A percentile compares a stretch with the other conserved stretches of the same genome.
Evolutionary conservation across 1,284 basidiomycete species (phyloP).

Genomic region (Leccinum angustisporum): DNA sequence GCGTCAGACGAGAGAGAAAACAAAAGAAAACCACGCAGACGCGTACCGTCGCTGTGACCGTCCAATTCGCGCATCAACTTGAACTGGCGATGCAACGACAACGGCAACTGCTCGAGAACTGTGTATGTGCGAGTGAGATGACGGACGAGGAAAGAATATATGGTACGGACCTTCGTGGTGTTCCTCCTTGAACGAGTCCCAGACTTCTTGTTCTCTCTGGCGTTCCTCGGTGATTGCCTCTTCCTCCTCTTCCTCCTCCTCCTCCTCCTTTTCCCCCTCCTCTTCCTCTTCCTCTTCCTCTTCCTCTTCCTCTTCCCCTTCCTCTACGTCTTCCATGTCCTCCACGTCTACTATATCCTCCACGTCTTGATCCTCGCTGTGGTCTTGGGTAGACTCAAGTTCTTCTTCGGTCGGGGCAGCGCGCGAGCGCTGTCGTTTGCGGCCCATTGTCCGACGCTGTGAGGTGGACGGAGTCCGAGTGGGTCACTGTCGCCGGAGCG

Average conservation of each 20-base stretch:
- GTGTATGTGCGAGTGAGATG: too few species aligned
- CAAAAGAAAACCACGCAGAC: background rate
- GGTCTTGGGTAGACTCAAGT: conserved; percentile 13
- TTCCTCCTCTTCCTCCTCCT: background rate
- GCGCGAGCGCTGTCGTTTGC: conserved; percentile 51
- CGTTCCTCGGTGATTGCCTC: conserved; percentile 21
- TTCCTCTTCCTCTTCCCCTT: background rate
- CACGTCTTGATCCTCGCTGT: background rate
- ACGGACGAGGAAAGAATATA: background rate
- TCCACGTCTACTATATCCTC: background rate
- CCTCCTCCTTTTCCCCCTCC: too few species aligned
- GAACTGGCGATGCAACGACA: conserved; percentile 81
- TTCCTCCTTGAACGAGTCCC: conserved; percentile 78
- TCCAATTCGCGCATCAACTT: conserved; percentile 82
- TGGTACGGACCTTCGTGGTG: conserved; percentile 65
- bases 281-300: background rate
- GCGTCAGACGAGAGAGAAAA: conserved; percentile 7
- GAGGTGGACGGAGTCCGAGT: background rate
- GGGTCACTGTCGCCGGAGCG: too few species aligned
- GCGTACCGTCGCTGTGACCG: conserved; percentile 64
- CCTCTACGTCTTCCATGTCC: background rate
- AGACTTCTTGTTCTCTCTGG: conserved; percentile 61
- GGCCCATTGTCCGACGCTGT: conserved; percentile 26
- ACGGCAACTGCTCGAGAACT: conserved; percentile 86
- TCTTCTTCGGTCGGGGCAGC: conserved; percentile 38